Base-by-base conservation (phyloP, 345 rosid species). In the Rhizophora apiculata region DNA sequence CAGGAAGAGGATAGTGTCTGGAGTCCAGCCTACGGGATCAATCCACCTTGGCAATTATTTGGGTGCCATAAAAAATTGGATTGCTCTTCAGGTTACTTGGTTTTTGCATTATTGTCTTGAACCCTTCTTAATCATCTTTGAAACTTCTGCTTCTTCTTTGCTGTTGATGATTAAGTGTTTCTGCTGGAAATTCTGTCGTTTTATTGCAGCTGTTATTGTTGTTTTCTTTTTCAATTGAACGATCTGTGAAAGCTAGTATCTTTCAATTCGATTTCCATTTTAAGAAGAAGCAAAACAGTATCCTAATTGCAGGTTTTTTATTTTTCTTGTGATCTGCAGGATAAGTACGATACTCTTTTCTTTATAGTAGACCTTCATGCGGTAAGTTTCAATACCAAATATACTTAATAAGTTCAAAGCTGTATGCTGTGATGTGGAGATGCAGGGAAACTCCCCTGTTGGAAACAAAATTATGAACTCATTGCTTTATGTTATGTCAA, bases 11-110 rank as follows among this genome's bases (percentile, higher is more conserved):
- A 79, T 88, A 49, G 98, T 91, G 21, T 91, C 98, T 58, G 98
- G 97, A 64, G 97, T 94, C 54, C 98, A 91, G 79, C 97, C 98
- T 6, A 88, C 96, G 3, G 97, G 98, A 63, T 85, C 92, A 18
- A 71, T 94, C 65, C 98, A 91, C 83, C 88, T 91, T 0, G 97
- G 98, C 48, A 91, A 91, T 77, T 91, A 94, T 82, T 96, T 91
- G 29, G 97, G 96, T 6, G 96, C 97, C 63, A 91, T 89, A 52
- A 91, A 91, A 72, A 91, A 89, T 65, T 94, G 96, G 95, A 82
- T 87, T 43, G 73, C 80, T 10, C 91, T 91, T 80, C 97, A 91
- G 98, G 91, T 93, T 72, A 18, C 56, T 43, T 39, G 18, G 18
- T 15, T 37, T 64, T 4, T 9, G 36, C 6, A 56, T 56, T 58